Base-by-base conservation (phyloP, 306 rosid genomes). In the Sphenostylis stenocarpa region DNA sequence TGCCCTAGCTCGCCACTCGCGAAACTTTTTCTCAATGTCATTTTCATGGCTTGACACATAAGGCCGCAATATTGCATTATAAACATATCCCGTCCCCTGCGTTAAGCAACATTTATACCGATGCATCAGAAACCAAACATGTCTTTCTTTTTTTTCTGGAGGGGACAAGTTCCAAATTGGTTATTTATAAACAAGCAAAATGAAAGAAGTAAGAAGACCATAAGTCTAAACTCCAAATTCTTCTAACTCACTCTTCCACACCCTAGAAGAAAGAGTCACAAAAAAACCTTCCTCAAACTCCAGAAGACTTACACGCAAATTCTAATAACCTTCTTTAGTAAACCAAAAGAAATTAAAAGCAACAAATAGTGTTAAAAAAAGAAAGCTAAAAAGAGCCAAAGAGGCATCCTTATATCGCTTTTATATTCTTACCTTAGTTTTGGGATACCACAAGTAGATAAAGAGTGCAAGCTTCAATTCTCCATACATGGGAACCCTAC, bases 381-480 rank as follows among this genome's bases (percentile, higher is more conserved):
- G 7, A 49, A 24, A 26, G 61, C 17, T 28, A 55, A 72, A 72
- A 80, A 70, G 19, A 17, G 47, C 34, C 34, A 23, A 49, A 75
- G 61, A 28, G 19, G 11, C 31, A 45, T 45, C 41, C 15, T 38
- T 12, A 36, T n/a, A n/a, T n/a, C 21, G 53, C 45, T 75, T 21
- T 45, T 69, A 7, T 53, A 57, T 39, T 26, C 66, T 79, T 88
- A 95, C 98, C 92, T 86, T 89, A 20, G 97, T 92, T 72, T 84
- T 92, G 66, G 98, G 98, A 68, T 91, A 89, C 99, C 99, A 96
- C 70, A 96, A 70, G 81, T 92, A 96, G 80, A 96, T 86, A 58
- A 92, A 90, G 7, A 96, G 84, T 3, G 88, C 97, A 81, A 96
- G 86, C 88, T 92, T 96, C 88, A 85, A 21, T 83, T 92, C 99